These are phyloP conservation scores for Hypoxylon rubiginosum DNA, from an alignment of 2,329 filamentous ascomycete genomes.

Conservation along the genomic window DNA sequence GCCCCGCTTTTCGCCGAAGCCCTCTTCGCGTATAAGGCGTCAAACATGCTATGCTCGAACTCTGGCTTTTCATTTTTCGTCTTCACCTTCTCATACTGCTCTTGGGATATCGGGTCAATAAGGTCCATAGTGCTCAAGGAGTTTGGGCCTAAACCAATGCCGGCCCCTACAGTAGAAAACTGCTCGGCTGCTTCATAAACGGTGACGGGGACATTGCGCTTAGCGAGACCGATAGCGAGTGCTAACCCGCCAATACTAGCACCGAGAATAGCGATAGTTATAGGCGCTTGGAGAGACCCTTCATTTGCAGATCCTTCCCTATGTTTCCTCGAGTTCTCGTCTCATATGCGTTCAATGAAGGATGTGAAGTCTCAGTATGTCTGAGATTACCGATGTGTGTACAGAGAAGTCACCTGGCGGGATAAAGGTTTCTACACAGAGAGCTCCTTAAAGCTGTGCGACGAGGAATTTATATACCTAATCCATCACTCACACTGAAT, in stretches of 20 bases:
- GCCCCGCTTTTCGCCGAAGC: conserved; percentile 54
- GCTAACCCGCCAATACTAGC: conserved; percentile 50
- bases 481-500: background rate
- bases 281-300: conserved; percentile 12
- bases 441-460: no score
- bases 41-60: conserved; percentile 57
- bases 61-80: conserved; percentile 55
- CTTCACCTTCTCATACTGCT: conserved; percentile 55
- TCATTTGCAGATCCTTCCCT: conserved; percentile 10
- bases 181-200: conserved; percentile 48
- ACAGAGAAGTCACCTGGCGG: no score
- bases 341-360: no score
- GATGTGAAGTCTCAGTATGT: background rate
- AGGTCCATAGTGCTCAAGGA: conserved; percentile 58
- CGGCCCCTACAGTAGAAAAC: conserved; percentile 50
- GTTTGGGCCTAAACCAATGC: conserved; percentile 58
- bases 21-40: conserved; percentile 57
- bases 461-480: no score
- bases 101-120: conserved; percentile 55
- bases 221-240: conserved; percentile 50
- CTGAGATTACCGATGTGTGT: no score
- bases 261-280: conserved; percentile 47
- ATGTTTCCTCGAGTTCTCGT: no score
- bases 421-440: no score
- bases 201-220: conserved; percentile 46